Evolutionary conservation across 2,329 filamentous ascomycete species (phyloP).

Genomic region (Fusarium coicis): DNA sequence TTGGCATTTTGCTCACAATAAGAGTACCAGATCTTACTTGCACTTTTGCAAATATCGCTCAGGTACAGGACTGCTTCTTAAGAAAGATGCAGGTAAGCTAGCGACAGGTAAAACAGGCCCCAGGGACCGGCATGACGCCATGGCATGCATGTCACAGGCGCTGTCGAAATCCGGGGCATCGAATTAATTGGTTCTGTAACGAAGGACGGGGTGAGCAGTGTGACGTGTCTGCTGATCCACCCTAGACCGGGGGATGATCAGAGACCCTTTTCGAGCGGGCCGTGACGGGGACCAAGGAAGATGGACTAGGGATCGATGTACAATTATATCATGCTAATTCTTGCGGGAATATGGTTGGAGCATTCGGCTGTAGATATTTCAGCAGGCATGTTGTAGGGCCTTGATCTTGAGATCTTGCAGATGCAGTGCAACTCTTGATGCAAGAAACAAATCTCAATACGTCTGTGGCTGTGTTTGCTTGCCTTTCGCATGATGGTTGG

Average conservation of each 20-base stretch:
- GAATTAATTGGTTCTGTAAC: conserved; percentile 28
- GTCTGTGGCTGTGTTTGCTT: conserved; percentile 3
- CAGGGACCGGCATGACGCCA: conserved; percentile 38
- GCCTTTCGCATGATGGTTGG: conserved; percentile 17
- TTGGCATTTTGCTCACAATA: conserved; percentile 24
- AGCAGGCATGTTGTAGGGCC: not conserved
- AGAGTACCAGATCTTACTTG: not conserved
- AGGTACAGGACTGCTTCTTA: conserved; percentile 6
- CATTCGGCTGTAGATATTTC: accelerated
- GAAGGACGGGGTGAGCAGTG: conserved; percentile 7
- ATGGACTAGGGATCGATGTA: not conserved
- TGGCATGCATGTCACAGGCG: conserved; percentile 27
- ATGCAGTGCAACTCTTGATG: not conserved
- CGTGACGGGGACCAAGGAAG: conserved; percentile 17
- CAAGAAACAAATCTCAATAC: not conserved
- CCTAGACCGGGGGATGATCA: conserved; percentile 11
- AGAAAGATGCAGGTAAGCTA: not conserved
- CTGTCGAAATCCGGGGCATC: conserved; percentile 24
- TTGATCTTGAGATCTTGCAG: conserved; percentile 8
- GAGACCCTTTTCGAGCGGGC: conserved; percentile 9
- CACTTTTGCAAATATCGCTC: not conserved
- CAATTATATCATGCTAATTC: conserved; percentile 15
- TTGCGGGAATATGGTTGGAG: not conserved
- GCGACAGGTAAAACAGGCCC: conserved; percentile 3
- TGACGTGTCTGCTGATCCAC: conserved; percentile 46